phyloP scores from a whole-genome alignment of 768 basidiomycete species.

The Serendipita indica region DNA sequence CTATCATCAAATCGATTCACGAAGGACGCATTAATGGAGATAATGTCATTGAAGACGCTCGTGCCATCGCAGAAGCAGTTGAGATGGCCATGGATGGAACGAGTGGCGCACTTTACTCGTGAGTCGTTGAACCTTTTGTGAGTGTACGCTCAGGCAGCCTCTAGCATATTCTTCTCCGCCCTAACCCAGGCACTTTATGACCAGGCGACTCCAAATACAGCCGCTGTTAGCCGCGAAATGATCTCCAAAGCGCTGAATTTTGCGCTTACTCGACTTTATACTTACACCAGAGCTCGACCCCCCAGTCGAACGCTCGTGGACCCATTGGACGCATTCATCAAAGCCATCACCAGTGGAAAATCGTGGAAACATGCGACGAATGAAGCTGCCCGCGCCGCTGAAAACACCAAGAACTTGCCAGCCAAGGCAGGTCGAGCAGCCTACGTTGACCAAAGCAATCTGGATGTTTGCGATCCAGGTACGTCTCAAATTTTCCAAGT shows the following conservation, averaged over 20 bases:
- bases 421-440: slow-evolving; percentile 83
- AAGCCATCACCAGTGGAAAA: slow-evolving; percentile 24
- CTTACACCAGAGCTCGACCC: slow-evolving; percentile 76
- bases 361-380: slow-evolving; percentile 20
- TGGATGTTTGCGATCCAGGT: slow-evolving; percentile 32
- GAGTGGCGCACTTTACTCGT: slow-evolving; percentile 85
- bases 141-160: neutral
- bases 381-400: slow-evolving; percentile 43
- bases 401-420: slow-evolving; percentile 54
- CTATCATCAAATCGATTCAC: slow-evolving; percentile 42
- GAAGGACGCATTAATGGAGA: slow-evolving; percentile 42
- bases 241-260: slow-evolving; percentile 48
- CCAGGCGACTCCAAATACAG: slow-evolving; percentile 19
- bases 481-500: slow-evolving; percentile 68
- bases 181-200: slow-evolving; percentile 55
- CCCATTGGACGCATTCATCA: slow-evolving; percentile 66
- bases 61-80: slow-evolving; percentile 54
- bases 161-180: slow-evolving; percentile 80
- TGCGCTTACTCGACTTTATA: slow-evolving; percentile 51
- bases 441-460: slow-evolving; percentile 58
- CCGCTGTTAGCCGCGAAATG: slow-evolving; percentile 31
- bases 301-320: slow-evolving; percentile 90
- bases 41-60: slow-evolving; percentile 49
- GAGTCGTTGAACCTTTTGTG: slow-evolving; percentile 21
- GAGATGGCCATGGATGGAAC: slow-evolving; percentile 87